phyloP scores from a whole-genome alignment of 129 eudicot genomes.

The Artemisia argyi region DNA sequence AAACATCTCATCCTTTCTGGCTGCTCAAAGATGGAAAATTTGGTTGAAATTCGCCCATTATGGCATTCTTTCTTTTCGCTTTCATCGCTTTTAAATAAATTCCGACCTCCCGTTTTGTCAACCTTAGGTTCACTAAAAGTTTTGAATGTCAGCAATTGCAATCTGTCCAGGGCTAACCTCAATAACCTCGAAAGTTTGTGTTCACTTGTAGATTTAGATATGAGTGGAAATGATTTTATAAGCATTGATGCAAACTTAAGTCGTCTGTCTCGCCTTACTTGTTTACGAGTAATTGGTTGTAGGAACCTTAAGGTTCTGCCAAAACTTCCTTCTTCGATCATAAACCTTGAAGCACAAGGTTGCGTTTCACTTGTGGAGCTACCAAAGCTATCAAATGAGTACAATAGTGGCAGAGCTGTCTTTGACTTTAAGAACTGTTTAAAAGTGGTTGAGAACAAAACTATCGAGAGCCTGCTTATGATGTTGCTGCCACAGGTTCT shows the following conservation, averaged over 20 bases:
- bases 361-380: conserved; percentile 25
- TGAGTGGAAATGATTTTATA: conserved; percentile 39
- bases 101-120: conserved; percentile 13
- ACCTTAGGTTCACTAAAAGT: conserved; percentile 27
- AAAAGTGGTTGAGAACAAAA: conserved; percentile 19
- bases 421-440: conserved; percentile 34
- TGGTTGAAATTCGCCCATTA: conserved; percentile 18
- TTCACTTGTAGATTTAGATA: conserved; percentile 36
- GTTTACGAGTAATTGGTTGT: conserved; percentile 30
- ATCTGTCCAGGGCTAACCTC: conserved; percentile 20
- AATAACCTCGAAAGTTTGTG: conserved; percentile 20
- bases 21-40: conserved; percentile 39
- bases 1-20: conserved; percentile 49
- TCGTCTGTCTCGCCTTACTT: conserved; percentile 22
- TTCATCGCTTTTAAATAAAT: conserved; percentile 3
- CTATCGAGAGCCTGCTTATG: conserved; percentile 25
- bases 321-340: conserved; percentile 26
- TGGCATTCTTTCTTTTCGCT: conserved; percentile 21
- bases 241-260: conserved; percentile 27
- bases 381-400: conserved; percentile 22
- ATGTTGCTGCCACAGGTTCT: conserved; percentile 32
- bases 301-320: conserved; percentile 29
- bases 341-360: conserved; percentile 27
- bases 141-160: conserved; percentile 32
- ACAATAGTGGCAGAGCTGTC: conserved; percentile 16